Percentiles rank a stretch among this genome's conserved stretches.
These are phyloP conservation scores for Cladosporium austrohemisphaericum DNA, from an alignment of 2,329 filamentous ascomycete genomes.

Conservation along the genomic window DNA sequence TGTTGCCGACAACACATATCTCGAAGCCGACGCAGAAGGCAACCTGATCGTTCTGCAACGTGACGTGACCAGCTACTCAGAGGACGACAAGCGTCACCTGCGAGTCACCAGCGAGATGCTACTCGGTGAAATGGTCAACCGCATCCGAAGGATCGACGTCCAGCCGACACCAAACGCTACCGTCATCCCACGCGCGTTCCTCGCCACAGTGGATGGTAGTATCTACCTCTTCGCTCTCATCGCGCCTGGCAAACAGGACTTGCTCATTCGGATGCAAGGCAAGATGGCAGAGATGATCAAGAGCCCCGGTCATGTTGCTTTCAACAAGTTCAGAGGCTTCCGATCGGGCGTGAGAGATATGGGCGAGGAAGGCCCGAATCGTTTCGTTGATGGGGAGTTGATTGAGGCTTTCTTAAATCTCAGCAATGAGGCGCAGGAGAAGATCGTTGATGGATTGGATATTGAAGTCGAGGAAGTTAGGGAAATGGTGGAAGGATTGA, in stretches of 20 bases:
- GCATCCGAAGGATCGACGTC: conserved; percentile 71
- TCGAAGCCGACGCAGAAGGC: conserved; percentile 81
- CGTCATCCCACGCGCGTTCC: conserved; percentile 77
- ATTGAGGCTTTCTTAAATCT: conserved; percentile 80
- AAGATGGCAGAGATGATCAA: conserved; percentile 64
- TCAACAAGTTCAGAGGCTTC: conserved; percentile 78
- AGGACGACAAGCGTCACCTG: conserved; percentile 67
- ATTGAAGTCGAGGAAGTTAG: conserved; percentile 54
- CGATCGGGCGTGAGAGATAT: conserved; percentile 63
- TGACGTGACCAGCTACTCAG: conserved; percentile 68
- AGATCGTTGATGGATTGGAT: conserved; percentile 49
- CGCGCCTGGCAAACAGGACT: conserved; percentile 65
- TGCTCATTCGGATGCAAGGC: conserved; percentile 77
- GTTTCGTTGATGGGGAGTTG: conserved; percentile 90
- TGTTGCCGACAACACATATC: conserved; percentile 68
- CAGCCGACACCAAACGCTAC: conserved; percentile 60
- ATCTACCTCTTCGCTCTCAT: conserved; percentile 88
- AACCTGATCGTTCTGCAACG: conserved; percentile 78
- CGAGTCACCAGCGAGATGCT: conserved; percentile 76
- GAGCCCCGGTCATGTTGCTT: conserved; percentile 69
- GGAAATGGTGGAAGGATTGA: conserved; percentile 54
- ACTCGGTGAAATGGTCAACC: conserved; percentile 90
- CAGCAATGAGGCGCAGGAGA: conserved; percentile 54
- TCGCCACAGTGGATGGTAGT: conserved; percentile 86
- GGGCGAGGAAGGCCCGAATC: conserved; percentile 65